A percentile compares a stretch with the other conserved stretches of the same genome.
Evolutionary conservation across 2,329 filamentous ascomycete genomes (phyloP).

Genomic region (Colletotrichum endophyticum): DNA sequence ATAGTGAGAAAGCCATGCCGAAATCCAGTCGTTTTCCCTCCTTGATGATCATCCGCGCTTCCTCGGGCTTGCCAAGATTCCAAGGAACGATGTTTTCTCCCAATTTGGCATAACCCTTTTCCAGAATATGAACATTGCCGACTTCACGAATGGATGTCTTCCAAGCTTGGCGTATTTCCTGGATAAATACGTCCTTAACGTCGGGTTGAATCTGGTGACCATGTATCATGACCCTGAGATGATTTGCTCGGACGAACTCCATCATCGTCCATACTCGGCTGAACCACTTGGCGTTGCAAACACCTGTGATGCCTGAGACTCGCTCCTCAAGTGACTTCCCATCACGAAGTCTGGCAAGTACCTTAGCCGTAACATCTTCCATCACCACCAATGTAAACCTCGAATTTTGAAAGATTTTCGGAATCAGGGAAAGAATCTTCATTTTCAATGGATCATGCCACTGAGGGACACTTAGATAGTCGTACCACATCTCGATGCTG

Average conservation of each 20-base stretch:
- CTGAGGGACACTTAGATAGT: neutral
- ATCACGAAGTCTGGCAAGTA: neutral
- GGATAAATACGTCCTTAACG: accelerated
- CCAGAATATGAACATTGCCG: neutral
- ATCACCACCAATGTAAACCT: neutral
- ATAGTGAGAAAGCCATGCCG: neutral
- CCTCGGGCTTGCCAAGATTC: neutral
- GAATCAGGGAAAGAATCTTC: neutral
- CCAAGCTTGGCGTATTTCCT: neutral
- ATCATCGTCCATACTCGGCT: neutral
- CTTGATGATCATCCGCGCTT: neutral
- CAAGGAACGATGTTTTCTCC: neutral
- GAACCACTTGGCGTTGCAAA: neutral
- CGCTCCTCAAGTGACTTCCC: neutral
- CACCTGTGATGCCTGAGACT: neutral
- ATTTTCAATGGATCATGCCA: neutral
- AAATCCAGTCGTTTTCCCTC: accelerated
- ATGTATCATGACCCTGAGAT: neutral
- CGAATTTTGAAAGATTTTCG: accelerated
- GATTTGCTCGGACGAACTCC: neutral
- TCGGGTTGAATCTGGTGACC: neutral
- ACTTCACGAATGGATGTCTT: neutral
- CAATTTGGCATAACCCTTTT: neutral
- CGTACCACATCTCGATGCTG: neutral
- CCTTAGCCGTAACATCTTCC: neutral